Percentiles rank a stretch among this genome's conserved stretches.
phyloP scores from a whole-genome alignment of 768 basidiomycete genomes.

The Rhizopogon salebrosus region DNA sequence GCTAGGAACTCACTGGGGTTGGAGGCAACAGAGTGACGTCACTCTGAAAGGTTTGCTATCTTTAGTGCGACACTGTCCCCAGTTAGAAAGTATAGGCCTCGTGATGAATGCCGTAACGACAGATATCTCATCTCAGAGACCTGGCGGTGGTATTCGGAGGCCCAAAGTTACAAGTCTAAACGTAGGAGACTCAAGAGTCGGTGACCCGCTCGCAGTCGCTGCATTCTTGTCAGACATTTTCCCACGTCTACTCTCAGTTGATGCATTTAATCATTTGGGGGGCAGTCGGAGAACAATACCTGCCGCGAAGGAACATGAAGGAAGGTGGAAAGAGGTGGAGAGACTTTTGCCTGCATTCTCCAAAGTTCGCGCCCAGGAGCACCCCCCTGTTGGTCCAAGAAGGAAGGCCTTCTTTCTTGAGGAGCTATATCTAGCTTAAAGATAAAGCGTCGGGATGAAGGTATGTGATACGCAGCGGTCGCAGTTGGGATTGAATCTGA shows the following conservation, averaged over 20 bases:
- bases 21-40: neutral
- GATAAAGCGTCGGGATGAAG: neutral
- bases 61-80: constrained; percentile 3
- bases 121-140: constrained; percentile 1
- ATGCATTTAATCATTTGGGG: neutral
- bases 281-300: neutral
- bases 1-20: constrained; percentile 2
- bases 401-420: neutral
- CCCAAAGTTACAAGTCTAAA: neutral
- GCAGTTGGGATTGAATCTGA: neutral
- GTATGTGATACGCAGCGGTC: neutral
- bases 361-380: constrained; percentile 1
- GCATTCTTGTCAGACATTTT: constrained; percentile 1
- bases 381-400: neutral
- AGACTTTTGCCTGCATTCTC: neutral
- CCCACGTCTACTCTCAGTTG: neutral
- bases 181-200: neutral
- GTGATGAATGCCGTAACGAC: neutral
- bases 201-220: neutral
- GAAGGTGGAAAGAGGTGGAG: constrained; percentile 1
- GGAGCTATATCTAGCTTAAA: neutral
- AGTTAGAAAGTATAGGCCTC: neutral
- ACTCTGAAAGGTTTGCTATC: constrained; percentile 3
- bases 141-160: neutral
- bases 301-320: neutral